Percentiles rank a stretch among this genome's conserved stretches.
These are phyloP conservation scores for Pseudodiploospora longispora DNA, from an alignment of 2,329 filamentous ascomycete genomes.

Conservation along the genomic window DNA sequence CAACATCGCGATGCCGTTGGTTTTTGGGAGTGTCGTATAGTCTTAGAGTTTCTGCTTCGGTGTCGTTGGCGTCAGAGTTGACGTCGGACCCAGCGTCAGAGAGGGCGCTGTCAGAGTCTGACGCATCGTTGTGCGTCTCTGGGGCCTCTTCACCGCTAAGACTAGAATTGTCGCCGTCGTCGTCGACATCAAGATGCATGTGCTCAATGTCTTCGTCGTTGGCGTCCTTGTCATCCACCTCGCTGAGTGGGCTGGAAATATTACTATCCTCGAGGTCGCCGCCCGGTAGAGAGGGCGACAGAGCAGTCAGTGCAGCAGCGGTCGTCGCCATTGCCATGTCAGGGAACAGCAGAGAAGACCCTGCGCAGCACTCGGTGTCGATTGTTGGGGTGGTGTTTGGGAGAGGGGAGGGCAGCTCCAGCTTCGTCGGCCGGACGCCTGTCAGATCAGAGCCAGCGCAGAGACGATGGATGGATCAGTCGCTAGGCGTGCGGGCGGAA, in stretches of 20 bases:
- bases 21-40: conserved; percentile 80
- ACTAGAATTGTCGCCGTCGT: conserved; percentile 22
- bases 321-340: conserved; percentile 42
- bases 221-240: conserved; percentile 73
- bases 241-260: conserved; percentile 85
- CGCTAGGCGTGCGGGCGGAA: conserved; percentile 5
- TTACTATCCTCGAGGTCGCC: conserved; percentile 56
- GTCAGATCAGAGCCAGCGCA: conserved; percentile 5
- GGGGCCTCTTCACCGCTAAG: conserved; percentile 18
- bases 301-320: conserved; percentile 40
- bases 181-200: conserved; percentile 34
- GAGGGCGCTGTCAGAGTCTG: conserved; percentile 44
- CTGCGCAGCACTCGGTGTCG: conserved; percentile 1
- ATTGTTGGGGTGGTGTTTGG: conserved; percentile 1
- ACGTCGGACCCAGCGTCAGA: conserved; percentile 42
- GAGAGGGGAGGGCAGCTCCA: conserved; percentile 1
- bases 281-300: conserved; percentile 32
- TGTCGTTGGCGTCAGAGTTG: conserved; percentile 45
- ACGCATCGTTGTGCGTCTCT: conserved; percentile 23
- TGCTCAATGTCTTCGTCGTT: conserved; percentile 62
- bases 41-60: conserved; percentile 90
- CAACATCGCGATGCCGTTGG: conserved; percentile 53
- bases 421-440: conserved; percentile 1
- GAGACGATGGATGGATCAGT: neutral
- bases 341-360: conserved; percentile 11